Evolutionary conservation across 2,329 filamentous ascomycete species (phyloP).

Genomic region (Eutypa lata): DNA sequence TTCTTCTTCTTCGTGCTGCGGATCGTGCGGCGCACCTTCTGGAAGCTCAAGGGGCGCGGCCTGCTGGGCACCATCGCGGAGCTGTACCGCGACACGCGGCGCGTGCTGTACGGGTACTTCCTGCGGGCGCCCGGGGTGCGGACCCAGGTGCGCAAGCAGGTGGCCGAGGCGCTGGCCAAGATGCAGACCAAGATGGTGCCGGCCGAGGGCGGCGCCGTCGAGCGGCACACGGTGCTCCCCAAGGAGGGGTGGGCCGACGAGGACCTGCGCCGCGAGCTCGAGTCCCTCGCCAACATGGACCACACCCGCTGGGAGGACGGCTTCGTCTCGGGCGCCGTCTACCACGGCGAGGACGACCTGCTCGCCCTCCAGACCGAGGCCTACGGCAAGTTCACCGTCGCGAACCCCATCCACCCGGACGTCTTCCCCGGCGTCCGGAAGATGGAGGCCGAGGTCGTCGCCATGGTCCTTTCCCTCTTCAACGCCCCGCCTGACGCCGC

Average conservation of each 20-base stretch:
- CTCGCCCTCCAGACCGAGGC: constrained; percentile 86
- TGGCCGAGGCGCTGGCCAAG: constrained; percentile 75
- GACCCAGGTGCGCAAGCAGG: constrained; percentile 78
- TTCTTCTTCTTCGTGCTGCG: constrained; percentile 86
- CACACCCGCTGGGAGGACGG: constrained; percentile 98
- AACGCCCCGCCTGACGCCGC: constrained; percentile 82
- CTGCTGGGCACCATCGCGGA: constrained; percentile 74
- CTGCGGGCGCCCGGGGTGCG: constrained; percentile 83
- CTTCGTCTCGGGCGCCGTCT: constrained; percentile 89
- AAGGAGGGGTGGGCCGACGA: constrained; percentile 81
- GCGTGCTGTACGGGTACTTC: constrained; percentile 80
- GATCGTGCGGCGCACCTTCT: constrained; percentile 74
- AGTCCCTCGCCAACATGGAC: constrained; percentile 77
- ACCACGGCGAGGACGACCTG: constrained; percentile 84
- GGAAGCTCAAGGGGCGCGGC: constrained; percentile 86
- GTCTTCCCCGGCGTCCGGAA: constrained; percentile 97
- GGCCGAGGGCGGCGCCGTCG: constrained; percentile 49
- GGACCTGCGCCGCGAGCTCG: constrained; percentile 74
- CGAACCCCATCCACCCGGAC: constrained; percentile 96
- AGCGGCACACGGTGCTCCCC: constrained; percentile 72
- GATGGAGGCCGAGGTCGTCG: constrained; percentile 98
- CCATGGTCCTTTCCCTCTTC: constrained; percentile 90
- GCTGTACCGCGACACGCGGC: constrained; percentile 68
- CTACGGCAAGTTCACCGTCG: constrained; percentile 89
- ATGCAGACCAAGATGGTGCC: constrained; percentile 82